Conservation (phyloP, 306 rosid genomes). For the Sindora glabra region DNA sequence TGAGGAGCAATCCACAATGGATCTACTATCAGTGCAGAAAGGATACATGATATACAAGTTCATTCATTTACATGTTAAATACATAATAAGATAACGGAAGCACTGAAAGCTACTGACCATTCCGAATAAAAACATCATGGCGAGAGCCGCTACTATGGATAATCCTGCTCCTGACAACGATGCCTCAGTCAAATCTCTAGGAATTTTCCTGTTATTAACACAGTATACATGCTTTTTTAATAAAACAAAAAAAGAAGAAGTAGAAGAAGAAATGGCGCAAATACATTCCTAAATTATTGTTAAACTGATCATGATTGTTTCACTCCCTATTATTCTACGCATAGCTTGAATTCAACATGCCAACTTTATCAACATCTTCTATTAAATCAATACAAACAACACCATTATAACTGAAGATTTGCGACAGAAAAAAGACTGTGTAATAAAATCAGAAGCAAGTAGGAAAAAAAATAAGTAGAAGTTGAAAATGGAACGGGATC, state of each 20-base stretch:
- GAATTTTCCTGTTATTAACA: conserved; percentile 70
- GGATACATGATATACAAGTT: background rate
- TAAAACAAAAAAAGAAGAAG: background rate
- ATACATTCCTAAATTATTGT: conserved; percentile 8
- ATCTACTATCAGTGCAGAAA: conserved; percentile 2
- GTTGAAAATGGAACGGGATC: conserved; percentile 17
- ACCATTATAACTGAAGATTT: background rate
- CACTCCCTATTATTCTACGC: no score
- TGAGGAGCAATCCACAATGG: background rate
- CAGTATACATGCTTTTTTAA: background rate
- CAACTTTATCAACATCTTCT: no score
- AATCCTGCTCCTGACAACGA: conserved; percentile 93
- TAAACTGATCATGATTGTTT: no score
- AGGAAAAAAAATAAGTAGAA: background rate
- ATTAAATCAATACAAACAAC: no score
- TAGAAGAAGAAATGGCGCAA: no score
- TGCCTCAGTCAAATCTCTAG: conserved; percentile 96
- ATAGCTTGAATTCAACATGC: no score
- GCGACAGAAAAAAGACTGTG: background rate
- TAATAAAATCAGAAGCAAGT: conserved; percentile 5
- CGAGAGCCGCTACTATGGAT: conserved; percentile 77
- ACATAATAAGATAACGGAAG: background rate
- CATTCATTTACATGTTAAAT: background rate
- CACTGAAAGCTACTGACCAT: conserved; percentile 50
- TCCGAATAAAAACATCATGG: conserved; percentile 89